These are phyloP conservation scores for Entomortierella chlamydospora DNA, from an alignment of 192 early-diverging fungal species.

Conservation along the genomic window DNA sequence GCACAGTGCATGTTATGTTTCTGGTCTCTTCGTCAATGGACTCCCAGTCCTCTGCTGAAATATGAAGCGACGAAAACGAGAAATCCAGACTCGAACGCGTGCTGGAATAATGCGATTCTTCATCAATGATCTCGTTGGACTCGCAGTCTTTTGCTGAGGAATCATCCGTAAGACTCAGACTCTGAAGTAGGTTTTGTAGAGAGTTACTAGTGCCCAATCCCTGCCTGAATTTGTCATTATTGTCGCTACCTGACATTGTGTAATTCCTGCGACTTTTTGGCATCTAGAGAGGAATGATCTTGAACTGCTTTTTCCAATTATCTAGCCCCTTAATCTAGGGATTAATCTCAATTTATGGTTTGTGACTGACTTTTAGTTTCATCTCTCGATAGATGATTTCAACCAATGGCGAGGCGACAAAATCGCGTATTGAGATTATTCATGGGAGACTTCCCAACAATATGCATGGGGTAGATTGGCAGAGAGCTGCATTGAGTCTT, in stretches of 20 bases:
- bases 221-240: background rate
- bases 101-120: too few species aligned
- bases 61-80: conserved; percentile 26
- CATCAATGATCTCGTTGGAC: background rate
- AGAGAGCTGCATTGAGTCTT: too few species aligned
- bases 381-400: background rate
- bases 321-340: too few species aligned
- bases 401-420: background rate
- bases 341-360: too few species aligned
- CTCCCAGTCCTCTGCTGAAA: conserved; percentile 28
- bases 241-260: background rate
- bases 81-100: conserved; percentile 20
- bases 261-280: too few species aligned
- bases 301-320: too few species aligned
- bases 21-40: conserved; percentile 6
- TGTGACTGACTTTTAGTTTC: too few species aligned
- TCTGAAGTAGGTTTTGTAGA: background rate
- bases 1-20: too few species aligned
- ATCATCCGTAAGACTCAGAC: conserved; percentile 3
- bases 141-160: background rate
- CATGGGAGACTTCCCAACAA: too few species aligned
- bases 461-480: too few species aligned
- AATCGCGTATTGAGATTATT: background rate
- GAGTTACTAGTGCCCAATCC: background rate
- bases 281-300: too few species aligned